Evolutionary conservation across 2,329 filamentous ascomycete species (phyloP).

Genomic region (Pseudovirgaria hyperparasitica): DNA sequence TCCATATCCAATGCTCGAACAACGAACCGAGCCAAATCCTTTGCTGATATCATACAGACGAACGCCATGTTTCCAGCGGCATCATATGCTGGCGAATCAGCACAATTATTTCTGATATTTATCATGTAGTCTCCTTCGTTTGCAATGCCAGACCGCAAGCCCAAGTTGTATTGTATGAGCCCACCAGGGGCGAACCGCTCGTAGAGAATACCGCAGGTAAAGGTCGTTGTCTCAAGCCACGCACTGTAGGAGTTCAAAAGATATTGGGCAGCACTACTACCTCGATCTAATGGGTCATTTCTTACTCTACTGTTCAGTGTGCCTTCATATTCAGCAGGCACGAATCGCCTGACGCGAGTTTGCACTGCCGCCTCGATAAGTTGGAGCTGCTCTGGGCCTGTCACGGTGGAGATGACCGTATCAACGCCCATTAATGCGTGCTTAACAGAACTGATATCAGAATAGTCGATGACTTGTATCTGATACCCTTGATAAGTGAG

Average conservation of each 20-base stretch:
- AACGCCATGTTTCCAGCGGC: constrained; percentile 27
- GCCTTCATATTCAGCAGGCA: constrained; percentile 67
- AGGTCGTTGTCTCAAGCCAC: constrained; percentile 54
- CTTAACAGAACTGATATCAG: constrained; percentile 41
- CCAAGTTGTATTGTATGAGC: constrained; percentile 47
- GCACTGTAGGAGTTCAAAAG: constrained; percentile 43
- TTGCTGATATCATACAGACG: constrained; percentile 55
- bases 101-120: constrained; percentile 43
- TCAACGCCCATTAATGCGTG: constrained; percentile 61
- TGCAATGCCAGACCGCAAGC: constrained; percentile 39
- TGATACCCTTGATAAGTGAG: constrained; percentile 48
- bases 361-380: constrained; percentile 59
- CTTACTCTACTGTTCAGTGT: constrained; percentile 40
- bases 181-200: constrained; percentile 61
- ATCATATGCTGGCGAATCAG: constrained; percentile 48
- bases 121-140: constrained; percentile 54
- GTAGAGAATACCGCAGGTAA: constrained; percentile 65
- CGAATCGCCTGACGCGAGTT: constrained; percentile 53
- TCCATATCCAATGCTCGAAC: constrained; percentile 54
- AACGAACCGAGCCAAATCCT: constrained; percentile 59
- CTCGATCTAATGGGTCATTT: constrained; percentile 49
- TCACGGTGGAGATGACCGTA: constrained; percentile 62
- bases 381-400: constrained; percentile 51
- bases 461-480: constrained; percentile 57
- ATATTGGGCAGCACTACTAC: constrained; percentile 42